Percentiles rank a stretch among this genome's conserved stretches.
Evolutionary conservation across 2,329 filamentous ascomycete species (phyloP).

Genomic region (Verticillium nubilum): DNA sequence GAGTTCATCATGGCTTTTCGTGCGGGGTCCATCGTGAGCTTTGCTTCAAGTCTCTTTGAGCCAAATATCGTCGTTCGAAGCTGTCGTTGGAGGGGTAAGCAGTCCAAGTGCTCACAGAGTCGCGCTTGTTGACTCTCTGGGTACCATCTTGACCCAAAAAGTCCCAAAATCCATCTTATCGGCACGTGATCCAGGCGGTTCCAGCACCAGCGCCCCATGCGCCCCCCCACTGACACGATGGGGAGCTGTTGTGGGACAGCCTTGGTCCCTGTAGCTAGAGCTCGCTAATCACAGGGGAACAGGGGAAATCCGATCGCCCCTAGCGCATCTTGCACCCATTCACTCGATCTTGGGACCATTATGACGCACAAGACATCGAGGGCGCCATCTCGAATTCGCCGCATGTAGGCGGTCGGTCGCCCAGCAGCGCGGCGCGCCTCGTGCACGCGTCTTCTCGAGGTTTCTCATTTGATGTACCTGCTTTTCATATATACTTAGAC

Average conservation of each 20-base stretch:
- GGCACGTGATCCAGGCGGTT: too few relatives aligned
- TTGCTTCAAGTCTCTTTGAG: too few relatives aligned
- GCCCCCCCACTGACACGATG: too few relatives aligned
- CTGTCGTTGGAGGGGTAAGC: too few relatives aligned
- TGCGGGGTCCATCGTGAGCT: slow-evolving; percentile 45
- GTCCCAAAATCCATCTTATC: too few relatives aligned
- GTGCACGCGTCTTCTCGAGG: background rate
- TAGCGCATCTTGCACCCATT: background rate
- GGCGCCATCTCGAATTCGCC: slow-evolving; percentile 6
- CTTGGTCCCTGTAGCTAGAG: background rate
- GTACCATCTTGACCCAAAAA: too few relatives aligned
- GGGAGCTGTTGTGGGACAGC: background rate
- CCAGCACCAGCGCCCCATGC: too few relatives aligned
- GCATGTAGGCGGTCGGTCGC: background rate
- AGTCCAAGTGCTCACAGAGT: too few relatives aligned
- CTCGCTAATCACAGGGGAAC: background rate
- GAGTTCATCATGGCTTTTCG: slow-evolving; percentile 47
- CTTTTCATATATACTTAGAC: background rate
- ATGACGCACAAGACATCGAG: slow-evolving; percentile 14
- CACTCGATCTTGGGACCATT: slow-evolving; percentile 10
- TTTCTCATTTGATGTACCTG: background rate
- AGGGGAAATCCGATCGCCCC: background rate
- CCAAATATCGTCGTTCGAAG: too few relatives aligned
- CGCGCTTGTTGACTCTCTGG: too few relatives aligned
- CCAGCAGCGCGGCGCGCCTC: background rate